Evolutionary conservation across 495 filamentous ascomycete genomes (phyloP), one percentile per base, ranked within the genome.

Genomic region (Annulohypoxylon stygium): DNA sequence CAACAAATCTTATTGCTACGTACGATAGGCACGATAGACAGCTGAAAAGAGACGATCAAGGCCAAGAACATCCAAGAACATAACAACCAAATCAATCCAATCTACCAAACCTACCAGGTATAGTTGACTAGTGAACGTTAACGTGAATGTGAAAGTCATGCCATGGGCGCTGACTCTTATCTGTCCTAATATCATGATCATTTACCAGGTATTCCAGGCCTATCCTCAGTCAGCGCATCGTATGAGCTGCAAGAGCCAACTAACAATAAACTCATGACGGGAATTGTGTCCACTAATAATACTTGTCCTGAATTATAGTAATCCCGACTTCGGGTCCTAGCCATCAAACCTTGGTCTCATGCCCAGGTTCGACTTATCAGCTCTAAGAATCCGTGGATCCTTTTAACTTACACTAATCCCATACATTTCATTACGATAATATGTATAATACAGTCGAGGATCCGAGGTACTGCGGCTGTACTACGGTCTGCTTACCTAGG

Each of bases 191-290:
- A 61, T 61, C 62, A 39, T 54, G 51, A 65, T 33, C 59, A 39
- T 48, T 10, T 12, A 43, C 26, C 23, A 12, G 36, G 66, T 41
- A 43, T 51, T 55, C 30, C 30, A 30, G 30, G 30, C 3, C 30
- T 30, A 34, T 47, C 61, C 71, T 66, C 61, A 62, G 66, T 74
- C 71, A 70, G 71, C 71, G 62, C 71, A 70, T 74, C 66, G 66
- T 50, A 70, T 70, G 65, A 63, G 66, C 71, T 58, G 61, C 61
- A 62, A 66, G 41, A 66, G 37, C 66, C 59, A 51, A 34, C 65
- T 69, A 61, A 62, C 62, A 66, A 43, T 20, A 66, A 66, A 37
- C 58, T 67, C 61, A 48, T 61, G 33, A 48, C 37, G 39, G 60
- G 53, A 39, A 68, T 66, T 45, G 25, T 30, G 54, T 61, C 59